Base-by-base conservation (phyloP, 257 asterid species). In the Fraxinus quadrangulata region DNA sequence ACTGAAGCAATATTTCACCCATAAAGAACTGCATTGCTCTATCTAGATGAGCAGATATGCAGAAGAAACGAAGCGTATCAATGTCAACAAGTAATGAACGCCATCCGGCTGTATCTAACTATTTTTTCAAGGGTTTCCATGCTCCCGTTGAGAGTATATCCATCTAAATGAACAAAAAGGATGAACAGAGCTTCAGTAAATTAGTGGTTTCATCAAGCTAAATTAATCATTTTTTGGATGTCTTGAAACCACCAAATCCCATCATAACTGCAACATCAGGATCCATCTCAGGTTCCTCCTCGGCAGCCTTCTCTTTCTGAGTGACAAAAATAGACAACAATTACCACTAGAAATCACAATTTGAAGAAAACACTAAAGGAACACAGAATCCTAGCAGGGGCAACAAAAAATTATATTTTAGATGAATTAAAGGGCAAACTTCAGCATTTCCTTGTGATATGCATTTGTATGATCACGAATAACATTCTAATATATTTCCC, bases 231-330 rank as follows among this genome's bases (percentile, higher is more conserved):
- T 95, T 93, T 76, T 95, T 95, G 34, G 97, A 87, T 5, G 99
- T 79, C 39, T 93, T 76, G 68, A 95, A 95, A 76, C 99, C 99
- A 74, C 98, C 99, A 63, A 95, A 95, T 70, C 99, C 99, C 99
- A 95, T 95, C 97, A 90, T 81, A 61, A 96, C 94, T 21, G 99
- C 97, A 74, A 95, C 88, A 63, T 95, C 99, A 24, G 98, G 89
- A 85, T 95, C 98, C 10, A 91, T 79, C 82, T 93, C 98, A 4
- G 96, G 92, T 83, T 96, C 97, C 83, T 92, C 98, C 85, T 91
- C 98, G n/a, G 78, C 75, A 9, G 85, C 87, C 89, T 92, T 96
- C 81, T 96, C 96, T 82, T 86, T 90, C 99, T 92, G 96, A 31
- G 68, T 37, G 79, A 31, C 49, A 68, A 23, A 77, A 51, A 47